Conservation (phyloP, 495 filamentous ascomycete species). For the Podospora didyma region DNA sequence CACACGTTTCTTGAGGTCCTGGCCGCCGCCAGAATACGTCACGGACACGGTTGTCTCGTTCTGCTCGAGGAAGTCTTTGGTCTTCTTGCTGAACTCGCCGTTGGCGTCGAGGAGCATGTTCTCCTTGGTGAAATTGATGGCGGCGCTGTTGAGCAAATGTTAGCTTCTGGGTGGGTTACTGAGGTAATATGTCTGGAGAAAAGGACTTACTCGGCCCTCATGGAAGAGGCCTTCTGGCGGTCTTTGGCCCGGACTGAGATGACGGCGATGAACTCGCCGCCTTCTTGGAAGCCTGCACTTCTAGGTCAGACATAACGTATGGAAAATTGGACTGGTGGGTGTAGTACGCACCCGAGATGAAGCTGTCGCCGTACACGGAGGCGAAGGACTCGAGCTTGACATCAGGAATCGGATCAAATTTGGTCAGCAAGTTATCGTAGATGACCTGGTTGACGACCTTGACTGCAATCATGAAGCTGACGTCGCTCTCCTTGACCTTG, state of each 20-base stretch:
- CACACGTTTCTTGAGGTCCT: background rate
- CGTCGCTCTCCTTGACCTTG: conserved; percentile 5
- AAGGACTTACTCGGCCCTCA: background rate
- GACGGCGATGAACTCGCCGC: conserved; percentile 7
- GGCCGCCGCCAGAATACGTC: background rate
- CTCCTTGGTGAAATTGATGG: background rate
- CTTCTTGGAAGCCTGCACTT: background rate
- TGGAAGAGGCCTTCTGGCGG: background rate
- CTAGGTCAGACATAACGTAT: too few species aligned
- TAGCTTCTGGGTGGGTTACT: background rate
- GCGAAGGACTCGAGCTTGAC: background rate
- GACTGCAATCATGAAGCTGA: background rate
- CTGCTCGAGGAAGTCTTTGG: background rate
- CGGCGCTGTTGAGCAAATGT: background rate
- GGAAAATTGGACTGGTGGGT: too few species aligned
- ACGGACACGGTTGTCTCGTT: conserved; percentile 6
- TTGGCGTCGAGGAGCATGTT: background rate
- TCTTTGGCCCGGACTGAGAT: conserved; percentile 1
- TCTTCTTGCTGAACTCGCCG: background rate
- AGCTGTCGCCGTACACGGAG: conserved; percentile 4
- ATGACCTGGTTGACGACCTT: conserved; percentile 3
- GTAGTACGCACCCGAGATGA: conserved; percentile 6
- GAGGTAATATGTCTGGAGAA: background rate
- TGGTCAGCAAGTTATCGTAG: background rate
- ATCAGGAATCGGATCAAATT: background rate